Percentiles rank a stretch among this genome's conserved stretches.
These are phyloP conservation scores for Chaetoceros muelleri DNA, from an alignment of 108 stramenopile genomes.

Conservation along the genomic window DNA sequence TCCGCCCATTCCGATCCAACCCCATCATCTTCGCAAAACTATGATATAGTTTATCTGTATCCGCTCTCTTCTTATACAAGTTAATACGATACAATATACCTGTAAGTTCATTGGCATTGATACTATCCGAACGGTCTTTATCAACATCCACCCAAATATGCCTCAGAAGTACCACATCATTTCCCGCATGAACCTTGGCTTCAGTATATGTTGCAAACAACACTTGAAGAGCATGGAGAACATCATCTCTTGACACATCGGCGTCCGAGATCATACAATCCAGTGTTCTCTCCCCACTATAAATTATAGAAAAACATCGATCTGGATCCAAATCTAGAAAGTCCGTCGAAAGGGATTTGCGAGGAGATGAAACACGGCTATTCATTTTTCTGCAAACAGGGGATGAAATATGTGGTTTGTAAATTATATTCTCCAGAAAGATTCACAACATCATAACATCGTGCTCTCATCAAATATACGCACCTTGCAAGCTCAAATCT, in stretches of 20 bases:
- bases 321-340: slow-evolving; percentile 45
- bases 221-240: slow-evolving; percentile 48
- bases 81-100: slow-evolving; percentile 53
- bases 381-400: too few species aligned
- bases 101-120: slow-evolving; percentile 36
- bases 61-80: slow-evolving; percentile 27
- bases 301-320: slow-evolving; percentile 61
- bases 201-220: slow-evolving; percentile 43
- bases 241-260: slow-evolving; percentile 35
- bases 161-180: slow-evolving; percentile 66
- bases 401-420: too few species aligned
- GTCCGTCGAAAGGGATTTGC: too few species aligned
- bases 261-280: slow-evolving; percentile 55
- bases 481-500: slow-evolving; percentile 39
- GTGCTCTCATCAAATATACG: not conserved
- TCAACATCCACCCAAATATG: slow-evolving; percentile 76
- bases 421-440: slow-evolving; percentile 7
- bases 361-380: too few species aligned
- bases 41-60: slow-evolving; percentile 39
- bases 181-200: slow-evolving; percentile 53
- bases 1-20: slow-evolving; percentile 37
- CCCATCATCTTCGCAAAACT: slow-evolving; percentile 58
- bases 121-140: slow-evolving; percentile 24
- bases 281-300: slow-evolving; percentile 65
- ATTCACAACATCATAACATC: not conserved